phyloP scores from a whole-genome alignment of 2,329 filamentous ascomycete genomes.

The Penicillium sp. region DNA sequence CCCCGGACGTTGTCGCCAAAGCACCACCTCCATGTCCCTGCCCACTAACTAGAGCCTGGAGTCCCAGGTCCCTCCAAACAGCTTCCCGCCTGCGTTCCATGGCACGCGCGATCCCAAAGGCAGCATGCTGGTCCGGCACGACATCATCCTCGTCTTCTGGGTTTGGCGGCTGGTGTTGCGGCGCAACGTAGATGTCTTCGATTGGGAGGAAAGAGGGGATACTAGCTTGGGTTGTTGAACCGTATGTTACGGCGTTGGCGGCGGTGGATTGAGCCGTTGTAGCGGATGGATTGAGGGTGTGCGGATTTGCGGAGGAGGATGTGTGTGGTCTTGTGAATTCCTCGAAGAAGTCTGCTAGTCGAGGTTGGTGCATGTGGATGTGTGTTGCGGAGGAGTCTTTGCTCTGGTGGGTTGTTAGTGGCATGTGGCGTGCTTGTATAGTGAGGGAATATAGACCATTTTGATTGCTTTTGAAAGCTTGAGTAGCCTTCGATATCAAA shows the following conservation, averaged over 20 bases:
- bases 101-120: slow-evolving; percentile 67
- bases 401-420: slow-evolving; percentile 38
- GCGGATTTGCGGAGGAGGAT: slow-evolving; percentile 20
- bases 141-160: slow-evolving; percentile 71
- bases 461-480: slow-evolving; percentile 3
- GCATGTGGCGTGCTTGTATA: neutral
- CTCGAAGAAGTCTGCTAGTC: slow-evolving; percentile 55
- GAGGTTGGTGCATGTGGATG: slow-evolving; percentile 54
- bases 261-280: slow-evolving; percentile 14
- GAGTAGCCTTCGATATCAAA: neutral
- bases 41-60: slow-evolving; percentile 54
- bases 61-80: slow-evolving; percentile 63
- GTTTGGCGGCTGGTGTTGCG: slow-evolving; percentile 65
- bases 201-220: slow-evolving; percentile 52
- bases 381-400: slow-evolving; percentile 56
- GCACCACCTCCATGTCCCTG: slow-evolving; percentile 25
- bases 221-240: slow-evolving; percentile 35
- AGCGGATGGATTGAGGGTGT: slow-evolving; percentile 9
- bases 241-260: slow-evolving; percentile 31
- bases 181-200: slow-evolving; percentile 65
- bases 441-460: slow-evolving; percentile 23
- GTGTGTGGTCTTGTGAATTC: slow-evolving; percentile 54
- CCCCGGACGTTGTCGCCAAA: slow-evolving; percentile 13
- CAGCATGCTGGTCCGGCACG: slow-evolving; percentile 69
- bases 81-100: slow-evolving; percentile 59